Percentiles rank a stretch among this genome's conserved stretches.
Evolutionary conservation across 257 asterid genomes (phyloP).

Genomic region (Verbena officinalis): DNA sequence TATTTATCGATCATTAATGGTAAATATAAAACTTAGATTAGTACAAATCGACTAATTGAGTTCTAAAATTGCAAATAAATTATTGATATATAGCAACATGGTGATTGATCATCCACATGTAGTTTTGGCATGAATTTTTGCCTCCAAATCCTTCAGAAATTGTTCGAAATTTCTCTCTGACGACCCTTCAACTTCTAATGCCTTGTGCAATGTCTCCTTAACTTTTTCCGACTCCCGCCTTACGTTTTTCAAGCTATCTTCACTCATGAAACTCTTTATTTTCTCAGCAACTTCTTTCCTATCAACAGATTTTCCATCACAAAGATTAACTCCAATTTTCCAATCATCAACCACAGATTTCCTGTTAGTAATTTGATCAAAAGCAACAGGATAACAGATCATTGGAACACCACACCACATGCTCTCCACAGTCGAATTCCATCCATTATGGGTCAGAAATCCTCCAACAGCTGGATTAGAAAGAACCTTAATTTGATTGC

Average conservation of each 20-base stretch:
- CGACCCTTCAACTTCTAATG: conserved; percentile 26
- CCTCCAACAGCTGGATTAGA: conserved; percentile 44
- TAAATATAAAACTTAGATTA: no score
- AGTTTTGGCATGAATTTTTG: neutral
- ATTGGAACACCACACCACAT: conserved; percentile 50
- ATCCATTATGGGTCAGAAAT: conserved; percentile 51
- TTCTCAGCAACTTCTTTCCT: conserved; percentile 38
- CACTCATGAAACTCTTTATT: conserved; percentile 37
- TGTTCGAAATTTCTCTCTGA: conserved; percentile 27
- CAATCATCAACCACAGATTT: conserved; percentile 55
- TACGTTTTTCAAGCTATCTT: conserved; percentile 9
- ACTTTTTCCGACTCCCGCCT: conserved; percentile 26
- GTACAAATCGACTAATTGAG: no score
- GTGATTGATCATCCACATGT: conserved; percentile 25
- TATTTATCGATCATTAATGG: no score
- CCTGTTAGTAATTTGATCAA: conserved; percentile 44
- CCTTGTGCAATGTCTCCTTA: conserved; percentile 19
- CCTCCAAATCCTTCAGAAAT: conserved; percentile 31
- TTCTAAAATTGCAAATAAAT: no score
- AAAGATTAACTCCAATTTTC: conserved; percentile 52
- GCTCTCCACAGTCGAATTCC: conserved; percentile 57
- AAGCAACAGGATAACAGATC: conserved; percentile 46
- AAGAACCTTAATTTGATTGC: conserved; percentile 36
- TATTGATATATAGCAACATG: no score
- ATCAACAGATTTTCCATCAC: conserved; percentile 37